phyloP scores from a whole-genome alignment of 768 basidiomycete genomes.

The Hemileccinum impolitum region DNA sequence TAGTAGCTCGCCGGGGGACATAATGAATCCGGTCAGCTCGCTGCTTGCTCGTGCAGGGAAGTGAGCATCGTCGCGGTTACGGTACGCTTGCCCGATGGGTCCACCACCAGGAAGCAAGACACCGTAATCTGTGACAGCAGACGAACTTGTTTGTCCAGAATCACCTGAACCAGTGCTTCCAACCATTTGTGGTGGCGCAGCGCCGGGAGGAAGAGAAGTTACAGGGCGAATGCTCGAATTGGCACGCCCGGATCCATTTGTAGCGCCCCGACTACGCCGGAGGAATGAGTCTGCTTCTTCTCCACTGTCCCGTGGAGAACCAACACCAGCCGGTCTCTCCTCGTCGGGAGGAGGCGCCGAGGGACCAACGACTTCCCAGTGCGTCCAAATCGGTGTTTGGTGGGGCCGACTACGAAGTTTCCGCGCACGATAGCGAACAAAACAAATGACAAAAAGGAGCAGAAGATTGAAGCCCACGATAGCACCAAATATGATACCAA shows the following conservation, averaged over 20 bases:
- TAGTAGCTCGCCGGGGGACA: slow-evolving; percentile 35
- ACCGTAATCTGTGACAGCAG: slow-evolving; percentile 36
- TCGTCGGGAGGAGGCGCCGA: slow-evolving; percentile 19
- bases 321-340: slow-evolving; percentile 52
- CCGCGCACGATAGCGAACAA: slow-evolving; percentile 29
- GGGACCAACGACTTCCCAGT: slow-evolving; percentile 42
- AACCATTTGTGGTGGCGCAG: slow-evolving; percentile 33
- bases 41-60: slow-evolving; percentile 29
- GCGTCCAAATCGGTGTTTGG: slow-evolving; percentile 38
- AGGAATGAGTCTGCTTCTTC: slow-evolving; percentile 70
- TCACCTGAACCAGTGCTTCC: slow-evolving; percentile 39
- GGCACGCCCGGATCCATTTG: slow-evolving; percentile 13
- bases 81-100: slow-evolving; percentile 32
- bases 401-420: slow-evolving; percentile 15
- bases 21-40: slow-evolving; percentile 33
- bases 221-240: slow-evolving; percentile 18
- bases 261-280: slow-evolving; percentile 31
- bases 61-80: slow-evolving; percentile 13
- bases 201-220: slow-evolving; percentile 30
- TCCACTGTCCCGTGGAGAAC: slow-evolving; percentile 65
- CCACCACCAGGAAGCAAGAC: slow-evolving; percentile 31
- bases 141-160: slow-evolving; percentile 40
- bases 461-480: slow-evolving; percentile 59
- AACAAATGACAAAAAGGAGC: slow-evolving; percentile 42
- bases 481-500: slow-evolving; percentile 41